Percentiles rank a stretch among this genome's conserved stretches.
Conservation (phyloP, 768 basidiomycete species). For the Melanogaster broomeanus region DNA sequence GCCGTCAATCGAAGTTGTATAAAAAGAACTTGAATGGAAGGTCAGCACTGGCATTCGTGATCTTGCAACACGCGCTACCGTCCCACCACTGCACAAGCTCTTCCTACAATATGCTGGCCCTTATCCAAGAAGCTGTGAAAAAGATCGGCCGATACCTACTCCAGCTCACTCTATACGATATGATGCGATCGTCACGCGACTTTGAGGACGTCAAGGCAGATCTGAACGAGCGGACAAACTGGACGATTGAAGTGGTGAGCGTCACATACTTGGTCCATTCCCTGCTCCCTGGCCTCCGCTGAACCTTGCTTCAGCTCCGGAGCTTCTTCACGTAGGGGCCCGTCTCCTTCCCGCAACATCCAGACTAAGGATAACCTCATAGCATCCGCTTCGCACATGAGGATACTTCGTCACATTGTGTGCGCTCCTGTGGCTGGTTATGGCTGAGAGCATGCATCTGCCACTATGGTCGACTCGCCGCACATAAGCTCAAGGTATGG, state of each 20-base stretch:
- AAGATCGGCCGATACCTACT: constrained; percentile 1
- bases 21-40: too few species aligned
- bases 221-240: constrained; percentile 14
- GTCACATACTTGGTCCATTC: not conserved
- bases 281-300: not conserved
- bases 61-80: too few species aligned
- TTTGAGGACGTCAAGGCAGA: constrained; percentile 20
- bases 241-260: constrained; percentile 25
- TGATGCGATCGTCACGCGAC: constrained; percentile 15
- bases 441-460: constrained; percentile 8
- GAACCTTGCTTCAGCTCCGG: too few species aligned
- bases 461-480: constrained; percentile 21
- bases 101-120: constrained; percentile 6
- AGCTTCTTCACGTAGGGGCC: constrained; percentile 3
- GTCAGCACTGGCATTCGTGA: too few species aligned
- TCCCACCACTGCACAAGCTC: too few species aligned
- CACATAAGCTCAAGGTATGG: constrained; percentile 22
- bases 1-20: too few species aligned
- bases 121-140: not conserved
- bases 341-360: not conserved
- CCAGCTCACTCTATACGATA: constrained; percentile 15
- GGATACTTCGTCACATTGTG: too few species aligned
- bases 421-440: too few species aligned
- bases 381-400: constrained; percentile 15
- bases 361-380: constrained; percentile 2